phyloP scores from a whole-genome alignment of 371 early-diverging fungal genomes.

The Circinella minor region DNA sequence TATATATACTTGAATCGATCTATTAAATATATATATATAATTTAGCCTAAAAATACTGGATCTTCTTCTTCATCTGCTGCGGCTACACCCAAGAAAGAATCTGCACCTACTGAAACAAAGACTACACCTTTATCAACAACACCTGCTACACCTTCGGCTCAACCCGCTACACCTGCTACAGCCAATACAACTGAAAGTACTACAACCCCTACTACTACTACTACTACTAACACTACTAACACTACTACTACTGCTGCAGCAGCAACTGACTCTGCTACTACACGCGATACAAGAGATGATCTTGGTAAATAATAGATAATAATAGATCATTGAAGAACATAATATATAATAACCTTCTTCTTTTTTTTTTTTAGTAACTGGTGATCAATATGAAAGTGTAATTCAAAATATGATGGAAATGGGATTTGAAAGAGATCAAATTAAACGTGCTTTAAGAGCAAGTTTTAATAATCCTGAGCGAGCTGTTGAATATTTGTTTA shows the following conservation, averaged over 20 bases:
- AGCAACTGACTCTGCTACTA: not conserved
- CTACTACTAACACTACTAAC: not conserved
- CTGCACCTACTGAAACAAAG: slow-evolving; percentile 12
- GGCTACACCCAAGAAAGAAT: slow-evolving; percentile 25
- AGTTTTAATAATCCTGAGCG: slow-evolving; percentile 97
- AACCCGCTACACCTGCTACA: slow-evolving; percentile 14
- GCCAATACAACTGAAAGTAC: not conserved
- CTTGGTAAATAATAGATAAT: slow-evolving; percentile 12
- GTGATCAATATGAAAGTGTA: slow-evolving; percentile 76
- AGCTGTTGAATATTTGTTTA: slow-evolving; percentile 95
- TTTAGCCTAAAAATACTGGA: slow-evolving; percentile 58
- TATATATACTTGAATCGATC: no score
- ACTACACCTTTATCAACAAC: slow-evolving; percentile 31
- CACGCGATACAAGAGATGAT: slow-evolving; percentile 13
- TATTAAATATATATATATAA: not conserved
- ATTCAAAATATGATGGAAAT: slow-evolving; percentile 91
- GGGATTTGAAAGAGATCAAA: slow-evolving; percentile 92
- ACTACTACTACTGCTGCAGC: not conserved
- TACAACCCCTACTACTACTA: not conserved
- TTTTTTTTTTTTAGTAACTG: slow-evolving; percentile 55
- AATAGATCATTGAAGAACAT: not conserved
- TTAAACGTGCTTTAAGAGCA: slow-evolving; percentile 90
- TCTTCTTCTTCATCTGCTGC: slow-evolving; percentile 25
- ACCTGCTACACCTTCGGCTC: slow-evolving; percentile 30
- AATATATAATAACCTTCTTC: not conserved